These are phyloP conservation scores for Melampsora occidentalis DNA, from an alignment of 1,284 basidiomycete species.

Conservation along the genomic window DNA sequence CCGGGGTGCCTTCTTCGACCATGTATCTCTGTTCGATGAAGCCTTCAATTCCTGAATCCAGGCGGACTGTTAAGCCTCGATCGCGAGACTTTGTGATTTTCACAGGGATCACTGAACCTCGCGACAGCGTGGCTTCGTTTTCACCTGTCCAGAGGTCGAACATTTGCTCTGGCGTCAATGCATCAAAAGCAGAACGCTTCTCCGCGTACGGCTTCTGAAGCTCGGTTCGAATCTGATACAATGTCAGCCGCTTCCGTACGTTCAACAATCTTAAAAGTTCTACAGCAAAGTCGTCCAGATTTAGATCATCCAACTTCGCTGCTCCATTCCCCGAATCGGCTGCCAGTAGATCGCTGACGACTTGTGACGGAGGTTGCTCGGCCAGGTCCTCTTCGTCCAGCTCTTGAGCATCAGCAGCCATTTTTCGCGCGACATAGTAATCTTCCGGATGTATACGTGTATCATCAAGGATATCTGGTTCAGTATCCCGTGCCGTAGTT, in stretches of 20 bases:
- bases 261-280: constrained; percentile 64
- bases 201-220: constrained; percentile 83
- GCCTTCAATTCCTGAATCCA: constrained; percentile 77
- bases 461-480: constrained; percentile 84
- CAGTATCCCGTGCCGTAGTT: constrained; percentile 63
- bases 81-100: constrained; percentile 64
- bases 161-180: constrained; percentile 73
- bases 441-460: constrained; percentile 97
- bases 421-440: constrained; percentile 95
- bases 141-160: constrained; percentile 95
- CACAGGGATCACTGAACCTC: constrained; percentile 81
- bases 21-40: constrained; percentile 60
- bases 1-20: constrained; percentile 64
- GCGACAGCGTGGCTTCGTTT: constrained; percentile 71
- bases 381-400: constrained; percentile 85
- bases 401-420: constrained; percentile 95
- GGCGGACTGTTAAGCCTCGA: constrained; percentile 63
- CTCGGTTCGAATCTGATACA: constrained; percentile 84
- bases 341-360: constrained; percentile 78
- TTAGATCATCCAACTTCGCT: constrained; percentile 82
- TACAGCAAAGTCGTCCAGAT: constrained; percentile 92
- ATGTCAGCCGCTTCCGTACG: constrained; percentile 73
- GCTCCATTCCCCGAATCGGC: constrained; percentile 66
- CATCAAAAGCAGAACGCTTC: constrained; percentile 66
- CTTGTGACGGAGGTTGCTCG: constrained; percentile 72